Conservation (phyloP, 768 basidiomycete species). For the Leucocoprinus leucothites region DNA sequence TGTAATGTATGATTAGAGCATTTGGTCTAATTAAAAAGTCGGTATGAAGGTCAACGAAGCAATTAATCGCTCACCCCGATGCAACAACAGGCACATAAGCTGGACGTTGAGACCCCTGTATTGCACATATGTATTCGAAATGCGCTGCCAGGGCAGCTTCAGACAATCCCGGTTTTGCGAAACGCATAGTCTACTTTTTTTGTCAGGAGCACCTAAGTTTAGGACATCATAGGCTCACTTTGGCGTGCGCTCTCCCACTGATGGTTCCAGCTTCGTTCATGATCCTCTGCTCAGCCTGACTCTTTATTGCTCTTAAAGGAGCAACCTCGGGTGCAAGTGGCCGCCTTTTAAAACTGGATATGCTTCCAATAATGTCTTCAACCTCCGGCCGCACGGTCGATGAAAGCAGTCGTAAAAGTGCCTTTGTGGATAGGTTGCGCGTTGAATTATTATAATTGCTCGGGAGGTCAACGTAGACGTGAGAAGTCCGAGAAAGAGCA, state of each 20-base stretch:
- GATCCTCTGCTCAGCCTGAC: conserved; percentile 65
- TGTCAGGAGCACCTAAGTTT: neutral
- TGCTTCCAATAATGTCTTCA: conserved; percentile 52
- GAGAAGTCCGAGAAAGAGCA: conserved; percentile 43
- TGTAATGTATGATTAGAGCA: conserved; percentile 92
- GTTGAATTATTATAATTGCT: conserved; percentile 42
- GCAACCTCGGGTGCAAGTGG: conserved; percentile 70
- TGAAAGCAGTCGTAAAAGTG: conserved; percentile 53
- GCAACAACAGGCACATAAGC: conserved; percentile 99
- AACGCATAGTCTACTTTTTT: conserved; percentile 73
- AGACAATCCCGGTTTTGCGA: conserved; percentile 42
- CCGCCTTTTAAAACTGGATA: conserved; percentile 41
- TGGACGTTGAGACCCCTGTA: conserved; percentile 76
- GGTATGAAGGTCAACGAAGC: neutral
- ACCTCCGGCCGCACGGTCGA: conserved; percentile 39
- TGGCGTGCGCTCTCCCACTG: conserved; percentile 81
- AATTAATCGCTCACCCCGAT: conserved; percentile 61
- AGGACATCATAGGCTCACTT: conserved; percentile 44
- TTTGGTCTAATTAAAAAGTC: conserved; percentile 55
- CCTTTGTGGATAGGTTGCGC: conserved; percentile 36
- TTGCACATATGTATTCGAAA: conserved; percentile 85
- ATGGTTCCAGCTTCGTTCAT: conserved; percentile 88
- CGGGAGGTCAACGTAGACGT: conserved; percentile 53
- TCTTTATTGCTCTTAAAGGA: conserved; percentile 75
- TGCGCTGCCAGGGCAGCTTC: conserved; percentile 58